Conservation (phyloP, 129 eudicot species). For the Cynara cardunculus region DNA sequence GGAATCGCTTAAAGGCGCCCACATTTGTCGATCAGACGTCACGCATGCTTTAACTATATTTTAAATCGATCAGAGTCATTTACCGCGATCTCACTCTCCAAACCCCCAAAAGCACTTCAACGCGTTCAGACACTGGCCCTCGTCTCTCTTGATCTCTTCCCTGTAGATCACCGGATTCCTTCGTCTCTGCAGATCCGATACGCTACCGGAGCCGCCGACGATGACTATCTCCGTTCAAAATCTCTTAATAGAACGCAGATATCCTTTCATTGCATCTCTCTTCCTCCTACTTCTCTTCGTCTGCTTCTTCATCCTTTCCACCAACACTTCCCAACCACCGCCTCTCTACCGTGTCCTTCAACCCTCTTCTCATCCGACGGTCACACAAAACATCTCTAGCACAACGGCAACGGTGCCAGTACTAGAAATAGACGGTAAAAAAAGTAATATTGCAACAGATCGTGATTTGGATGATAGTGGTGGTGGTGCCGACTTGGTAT, state of each 20-base stretch:
- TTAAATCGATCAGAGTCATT: constrained; percentile 26
- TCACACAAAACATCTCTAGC: not conserved
- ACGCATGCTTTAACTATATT: constrained; percentile 21
- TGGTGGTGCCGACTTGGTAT: constrained; percentile 20
- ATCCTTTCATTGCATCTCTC: constrained; percentile 73
- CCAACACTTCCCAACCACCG: constrained; percentile 43
- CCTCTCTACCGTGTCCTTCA: constrained; percentile 18
- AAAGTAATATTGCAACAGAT: not conserved
- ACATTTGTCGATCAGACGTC: not conserved
- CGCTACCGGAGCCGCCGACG: constrained; percentile 14
- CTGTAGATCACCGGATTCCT: constrained; percentile 2
- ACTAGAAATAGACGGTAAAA: not conserved
- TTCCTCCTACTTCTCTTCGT: constrained; percentile 52
- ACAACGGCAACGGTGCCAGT: constrained; percentile 6
- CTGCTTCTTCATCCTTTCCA: constrained; percentile 43
- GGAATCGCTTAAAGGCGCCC: not conserved
- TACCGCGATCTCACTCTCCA: constrained; percentile 27
- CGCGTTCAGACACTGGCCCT: constrained; percentile 10
- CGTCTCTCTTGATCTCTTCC: not conserved
- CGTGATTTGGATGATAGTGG: constrained; percentile 1
- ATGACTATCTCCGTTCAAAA: constrained; percentile 43
- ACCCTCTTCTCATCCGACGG: constrained; percentile 24
- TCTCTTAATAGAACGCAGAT: constrained; percentile 49
- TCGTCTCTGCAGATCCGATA: constrained; percentile 10
- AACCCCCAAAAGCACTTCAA: constrained; percentile 17